Conservation (phyloP, 768 basidiomycete species). For the Pisolithus microcarpus region DNA sequence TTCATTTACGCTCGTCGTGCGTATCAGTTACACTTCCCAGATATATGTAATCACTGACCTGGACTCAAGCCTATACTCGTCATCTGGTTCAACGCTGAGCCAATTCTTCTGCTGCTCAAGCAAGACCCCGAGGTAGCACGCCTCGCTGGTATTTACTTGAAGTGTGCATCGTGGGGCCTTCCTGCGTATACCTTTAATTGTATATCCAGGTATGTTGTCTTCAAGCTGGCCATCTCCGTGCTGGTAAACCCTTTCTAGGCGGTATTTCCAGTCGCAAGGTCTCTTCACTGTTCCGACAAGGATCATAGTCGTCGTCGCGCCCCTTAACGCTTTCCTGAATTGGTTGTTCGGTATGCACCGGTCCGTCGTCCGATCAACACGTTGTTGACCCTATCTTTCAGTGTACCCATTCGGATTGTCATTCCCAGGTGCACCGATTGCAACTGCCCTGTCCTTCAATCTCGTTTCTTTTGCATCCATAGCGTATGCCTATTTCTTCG, state of each 20-base stretch:
- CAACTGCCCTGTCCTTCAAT: conserved; percentile 85
- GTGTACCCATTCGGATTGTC: conserved; percentile 63
- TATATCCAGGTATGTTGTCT: conserved; percentile 37
- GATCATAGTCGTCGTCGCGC: conserved; percentile 76
- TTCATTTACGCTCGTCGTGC: conserved; percentile 50
- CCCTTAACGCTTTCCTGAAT: conserved; percentile 77
- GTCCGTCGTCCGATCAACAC: neutral
- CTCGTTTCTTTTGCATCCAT: conserved; percentile 62
- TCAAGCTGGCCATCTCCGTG: neutral
- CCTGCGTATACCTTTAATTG: conserved; percentile 63
- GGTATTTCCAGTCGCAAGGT: conserved; percentile 74
- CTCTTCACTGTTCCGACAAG: conserved; percentile 81
- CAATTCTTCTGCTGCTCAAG: conserved; percentile 62
- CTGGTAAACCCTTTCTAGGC: conserved; percentile 16
- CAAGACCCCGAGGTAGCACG: conserved; percentile 83
- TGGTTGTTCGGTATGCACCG: conserved; percentile 66
- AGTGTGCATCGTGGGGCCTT: conserved; percentile 69
- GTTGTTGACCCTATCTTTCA: conserved; percentile 6
- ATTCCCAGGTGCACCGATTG: conserved; percentile 88
- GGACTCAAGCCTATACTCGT: conserved; percentile 42
- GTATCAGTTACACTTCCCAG: conserved; percentile 16
- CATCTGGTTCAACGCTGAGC: conserved; percentile 81
- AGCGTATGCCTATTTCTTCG: conserved; percentile 54
- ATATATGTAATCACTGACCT: neutral
- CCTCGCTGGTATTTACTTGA: conserved; percentile 70